Conservation (phyloP, 148 eudicot species). For the Amaranthus palmeri region DNA sequence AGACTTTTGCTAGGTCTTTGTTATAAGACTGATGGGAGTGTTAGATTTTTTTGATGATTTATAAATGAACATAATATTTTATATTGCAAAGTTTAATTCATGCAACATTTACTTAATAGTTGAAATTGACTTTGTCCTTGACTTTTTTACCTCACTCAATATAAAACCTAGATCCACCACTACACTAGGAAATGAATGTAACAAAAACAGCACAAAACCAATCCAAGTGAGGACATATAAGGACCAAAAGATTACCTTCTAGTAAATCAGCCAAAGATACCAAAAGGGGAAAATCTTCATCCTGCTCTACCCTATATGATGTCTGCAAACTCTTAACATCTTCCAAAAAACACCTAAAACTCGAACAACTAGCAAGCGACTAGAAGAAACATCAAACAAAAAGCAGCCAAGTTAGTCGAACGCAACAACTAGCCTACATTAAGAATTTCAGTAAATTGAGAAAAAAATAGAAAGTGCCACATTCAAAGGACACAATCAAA, state of each 20-base stretch:
- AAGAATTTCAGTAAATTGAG: background rate
- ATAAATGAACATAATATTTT: too few species aligned
- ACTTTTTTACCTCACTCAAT: too few species aligned
- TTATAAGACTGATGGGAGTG: too few species aligned
- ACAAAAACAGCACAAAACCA: background rate
- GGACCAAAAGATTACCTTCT: constrained; percentile 45
- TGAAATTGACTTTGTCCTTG: too few species aligned
- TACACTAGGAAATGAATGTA: background rate
- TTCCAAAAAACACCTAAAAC: constrained; percentile 46
- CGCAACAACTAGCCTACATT: background rate
- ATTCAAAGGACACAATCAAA: background rate
- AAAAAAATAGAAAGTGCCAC: background rate
- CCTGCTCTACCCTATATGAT: constrained; percentile 35
- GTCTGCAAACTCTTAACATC: constrained; percentile 37
- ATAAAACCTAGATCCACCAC: background rate
- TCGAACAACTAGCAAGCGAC: constrained; percentile 84
- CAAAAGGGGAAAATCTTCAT: constrained; percentile 48
- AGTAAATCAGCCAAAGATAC: constrained; percentile 56
- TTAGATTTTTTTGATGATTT: too few species aligned
- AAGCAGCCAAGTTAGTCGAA: constrained; percentile 6
- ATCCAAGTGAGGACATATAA: background rate
- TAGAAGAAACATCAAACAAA: constrained; percentile 14
- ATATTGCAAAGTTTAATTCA: too few species aligned
- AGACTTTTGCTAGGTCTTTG: too few species aligned
- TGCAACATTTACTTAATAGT: too few species aligned